Evolutionary conservation across 257 asterid species (phyloP), one percentile per base, ranked within the genome.

Genomic region (Solanum habrochaites): DNA sequence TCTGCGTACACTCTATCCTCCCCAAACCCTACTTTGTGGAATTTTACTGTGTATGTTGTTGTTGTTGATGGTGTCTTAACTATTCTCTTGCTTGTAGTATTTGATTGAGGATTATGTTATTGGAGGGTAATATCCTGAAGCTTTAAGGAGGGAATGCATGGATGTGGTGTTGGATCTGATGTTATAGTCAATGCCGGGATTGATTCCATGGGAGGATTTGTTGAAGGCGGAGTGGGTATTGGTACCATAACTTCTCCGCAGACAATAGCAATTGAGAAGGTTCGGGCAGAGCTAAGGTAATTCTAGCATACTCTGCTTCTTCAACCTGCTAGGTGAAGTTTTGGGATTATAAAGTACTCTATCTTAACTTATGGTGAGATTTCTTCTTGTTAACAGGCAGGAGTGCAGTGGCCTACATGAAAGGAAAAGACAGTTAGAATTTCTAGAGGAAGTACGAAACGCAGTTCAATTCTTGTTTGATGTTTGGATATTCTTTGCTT

Each of bases 201-300:
- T 91, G 99, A 93, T 94, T 96, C 96, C 89, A 96, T 96, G 99
- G 99, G 98, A 89, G 98, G 95, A 84, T 95, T 93, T 91, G 93
- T 93, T 91, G 99, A 93, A 90, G 94, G 94, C 62, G 96, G 95
- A 92, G 94, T 91, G 91, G 94, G 94, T 87, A 88, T 91, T 91
- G 94, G 90, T 70, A 92, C 90, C 86, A 92, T 89, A 89, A 88
- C 93, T 91, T 94, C 99, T 92, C 94, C 94, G 81, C 90, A 89
- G 66, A 89, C 87, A 83, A 91, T 92, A 86, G 94, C 93, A 87
- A 91, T 96, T 86, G 97, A 95, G 88, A 95, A 93, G 88, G 97
- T 91, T 94, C 95, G 94, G 87, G 94, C 95, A 75, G 93, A 96
- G 92, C 91, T 96, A 83, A 93, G 98, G 99, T 96, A 91, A 86